These are phyloP conservation scores for Eragrostis nindensis DNA, from an alignment of 176 grass and related monocot species.

Conservation along the genomic window DNA sequence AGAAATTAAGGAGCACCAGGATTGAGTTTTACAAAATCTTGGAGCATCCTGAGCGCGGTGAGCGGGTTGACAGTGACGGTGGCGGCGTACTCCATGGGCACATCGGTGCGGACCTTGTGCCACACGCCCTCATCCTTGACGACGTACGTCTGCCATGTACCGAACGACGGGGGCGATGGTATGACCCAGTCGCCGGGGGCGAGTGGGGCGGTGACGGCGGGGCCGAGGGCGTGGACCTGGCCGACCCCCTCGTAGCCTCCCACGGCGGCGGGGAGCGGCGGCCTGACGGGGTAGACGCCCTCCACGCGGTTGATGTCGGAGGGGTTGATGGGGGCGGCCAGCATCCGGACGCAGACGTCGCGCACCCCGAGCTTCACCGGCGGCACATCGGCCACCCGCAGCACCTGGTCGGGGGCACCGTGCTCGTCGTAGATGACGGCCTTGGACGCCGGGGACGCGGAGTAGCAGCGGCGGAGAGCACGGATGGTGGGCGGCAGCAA, in stretches of 20 bases:
- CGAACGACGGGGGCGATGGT: conserved; percentile 80
- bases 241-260: conserved; percentile 89
- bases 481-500: conserved; percentile 24
- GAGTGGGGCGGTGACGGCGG: conserved; percentile 54
- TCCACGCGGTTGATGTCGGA: conserved; percentile 91
- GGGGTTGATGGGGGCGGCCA: conserved; percentile 94
- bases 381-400: conserved; percentile 54
- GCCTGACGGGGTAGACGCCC: conserved; percentile 92
- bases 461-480: conserved; percentile 29
- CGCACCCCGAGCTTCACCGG: conserved; percentile 53
- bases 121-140: conserved; percentile 67
- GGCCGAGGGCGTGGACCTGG: conserved; percentile 73
- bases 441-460: no score
- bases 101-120: conserved; percentile 72
- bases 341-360: conserved; percentile 87
- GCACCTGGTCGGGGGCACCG: conserved; percentile 66
- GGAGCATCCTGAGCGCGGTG: conserved; percentile 76
- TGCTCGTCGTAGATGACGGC: conserved; percentile 75
- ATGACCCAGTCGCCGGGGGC: conserved; percentile 84
- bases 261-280: conserved; percentile 68
- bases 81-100: conserved; percentile 81
- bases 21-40: conserved; percentile 72
- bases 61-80: conserved; percentile 84
- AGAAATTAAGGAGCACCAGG: conserved; percentile 56
- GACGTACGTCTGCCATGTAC: conserved; percentile 87